These are phyloP conservation scores for Aspergillus bertholletiae DNA, from an alignment of 495 filamentous ascomycete genomes.

Conservation along the genomic window DNA sequence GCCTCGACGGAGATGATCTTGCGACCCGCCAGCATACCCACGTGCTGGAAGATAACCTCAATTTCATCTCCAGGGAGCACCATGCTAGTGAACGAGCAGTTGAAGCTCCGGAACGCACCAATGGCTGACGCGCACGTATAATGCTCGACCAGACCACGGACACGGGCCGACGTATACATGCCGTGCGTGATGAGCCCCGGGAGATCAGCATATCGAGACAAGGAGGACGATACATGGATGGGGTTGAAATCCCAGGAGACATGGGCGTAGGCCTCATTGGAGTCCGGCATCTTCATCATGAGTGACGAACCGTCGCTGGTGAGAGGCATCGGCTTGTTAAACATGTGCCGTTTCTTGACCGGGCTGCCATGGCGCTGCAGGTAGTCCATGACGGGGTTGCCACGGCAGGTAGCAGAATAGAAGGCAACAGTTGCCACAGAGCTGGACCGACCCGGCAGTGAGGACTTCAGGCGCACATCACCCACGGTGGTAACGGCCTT, in stretches of 20 bases:
- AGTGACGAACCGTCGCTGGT: constrained; percentile 88
- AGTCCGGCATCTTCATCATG: constrained; percentile 83
- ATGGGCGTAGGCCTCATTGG: constrained; percentile 95
- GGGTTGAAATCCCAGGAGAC: constrained; percentile 99
- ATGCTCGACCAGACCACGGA: constrained; percentile 96
- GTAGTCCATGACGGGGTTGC: constrained; percentile 96
- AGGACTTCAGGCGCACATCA: constrained; percentile 83
- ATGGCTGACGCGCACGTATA: constrained; percentile 99
- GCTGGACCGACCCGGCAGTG: constrained; percentile 66
- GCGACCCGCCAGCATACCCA: constrained; percentile 95
- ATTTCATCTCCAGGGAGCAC: constrained; percentile 95
- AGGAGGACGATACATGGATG: constrained; percentile 96
- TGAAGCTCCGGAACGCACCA: constrained; percentile 93
- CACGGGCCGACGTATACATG: constrained; percentile 98
- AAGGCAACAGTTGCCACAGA: constrained; percentile 93
- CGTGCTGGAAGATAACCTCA: constrained; percentile 87
- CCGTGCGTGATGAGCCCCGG: constrained; percentile 97
- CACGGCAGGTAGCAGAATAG: constrained; percentile 81
- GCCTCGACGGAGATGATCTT: constrained; percentile 99
- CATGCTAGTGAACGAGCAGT: constrained; percentile 94
- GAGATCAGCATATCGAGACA: constrained; percentile 92
- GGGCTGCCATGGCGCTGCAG: constrained; percentile 86
- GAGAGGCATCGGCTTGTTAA: constrained; percentile 94
- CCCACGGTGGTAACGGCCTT: constrained; percentile 65
- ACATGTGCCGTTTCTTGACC: constrained; percentile 90